phyloP scores from a whole-genome alignment of 176 grass and related monocot genomes.

The Juncus effusus region DNA sequence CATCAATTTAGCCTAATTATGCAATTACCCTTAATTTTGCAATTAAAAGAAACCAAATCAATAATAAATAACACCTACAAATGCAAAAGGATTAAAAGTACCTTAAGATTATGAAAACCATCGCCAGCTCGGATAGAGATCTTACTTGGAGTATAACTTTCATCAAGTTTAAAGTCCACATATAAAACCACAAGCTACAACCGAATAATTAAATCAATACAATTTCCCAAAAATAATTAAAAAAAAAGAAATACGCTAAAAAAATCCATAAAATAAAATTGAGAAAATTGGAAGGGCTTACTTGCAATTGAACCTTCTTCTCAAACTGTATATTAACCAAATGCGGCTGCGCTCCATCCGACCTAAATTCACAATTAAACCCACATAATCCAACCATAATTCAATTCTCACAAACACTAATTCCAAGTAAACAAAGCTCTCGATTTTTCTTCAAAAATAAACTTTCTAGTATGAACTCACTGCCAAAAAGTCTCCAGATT shows the following conservation, averaged over 20 bases:
- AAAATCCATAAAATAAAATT: background rate
- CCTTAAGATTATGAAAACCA: conserved; percentile 98
- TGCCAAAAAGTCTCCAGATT: conserved; percentile 84
- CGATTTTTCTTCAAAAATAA: background rate
- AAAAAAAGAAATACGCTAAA: too few species aligned
- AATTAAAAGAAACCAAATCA: background rate
- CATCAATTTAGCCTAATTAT: background rate
- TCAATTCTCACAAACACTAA: too few species aligned
- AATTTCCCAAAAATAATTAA: background rate
- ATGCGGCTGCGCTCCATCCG: conserved; percentile 90
- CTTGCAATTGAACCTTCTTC: conserved; percentile 92
- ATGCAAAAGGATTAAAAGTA: conserved; percentile 1
- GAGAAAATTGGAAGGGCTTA: conserved; percentile 15
- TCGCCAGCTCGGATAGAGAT: conserved; percentile 83
- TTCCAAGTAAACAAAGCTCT: too few species aligned
- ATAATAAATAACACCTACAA: conserved; percentile 14
- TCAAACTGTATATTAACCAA: conserved; percentile 95
- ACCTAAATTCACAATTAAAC: conserved; percentile 37
- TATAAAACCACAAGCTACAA: conserved; percentile 69
- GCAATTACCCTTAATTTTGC: too few species aligned
- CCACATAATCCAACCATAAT: too few species aligned
- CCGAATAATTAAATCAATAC: conserved; percentile 14
- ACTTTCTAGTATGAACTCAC: conserved; percentile 10
- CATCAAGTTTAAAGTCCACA: conserved; percentile 93
- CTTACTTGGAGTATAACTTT: conserved; percentile 98